Conservation (phyloP, 2,329 filamentous ascomycete species). For the Periconia macrospinosa region DNA sequence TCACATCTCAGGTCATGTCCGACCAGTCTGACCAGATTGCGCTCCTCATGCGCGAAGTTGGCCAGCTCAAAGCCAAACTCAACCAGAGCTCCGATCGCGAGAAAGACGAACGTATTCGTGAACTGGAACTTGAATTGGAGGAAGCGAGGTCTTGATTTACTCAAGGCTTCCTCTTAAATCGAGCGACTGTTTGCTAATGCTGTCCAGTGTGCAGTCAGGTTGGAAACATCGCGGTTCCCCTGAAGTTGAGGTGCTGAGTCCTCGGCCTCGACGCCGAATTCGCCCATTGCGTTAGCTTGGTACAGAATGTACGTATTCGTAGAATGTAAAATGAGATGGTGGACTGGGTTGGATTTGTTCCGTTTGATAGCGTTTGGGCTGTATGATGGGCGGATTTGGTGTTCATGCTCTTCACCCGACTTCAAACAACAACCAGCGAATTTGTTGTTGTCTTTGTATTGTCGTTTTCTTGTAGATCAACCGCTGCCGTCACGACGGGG, state of each 20-base stretch:
- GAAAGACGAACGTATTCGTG: constrained; percentile 45
- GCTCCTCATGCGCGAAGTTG: constrained; percentile 63
- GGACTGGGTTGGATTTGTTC: background rate
- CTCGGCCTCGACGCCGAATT: background rate
- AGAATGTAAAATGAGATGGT: background rate
- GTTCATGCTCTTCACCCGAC: background rate
- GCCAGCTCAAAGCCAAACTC: constrained; percentile 73
- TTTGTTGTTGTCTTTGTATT: background rate
- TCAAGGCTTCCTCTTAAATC: background rate
- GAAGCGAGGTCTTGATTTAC: constrained; percentile 39
- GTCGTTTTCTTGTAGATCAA: background rate
- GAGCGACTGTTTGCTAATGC: background rate
- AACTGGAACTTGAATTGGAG: constrained; percentile 46
- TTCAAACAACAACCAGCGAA: background rate
- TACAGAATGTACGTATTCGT: background rate
- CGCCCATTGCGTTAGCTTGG: background rate
- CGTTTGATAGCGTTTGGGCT: constrained; percentile 7
- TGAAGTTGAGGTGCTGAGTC: background rate
- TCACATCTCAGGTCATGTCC: constrained; percentile 63
- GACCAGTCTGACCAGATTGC: constrained; percentile 77
- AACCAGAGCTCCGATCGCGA: constrained; percentile 45
- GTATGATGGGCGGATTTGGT: background rate
- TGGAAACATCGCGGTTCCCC: background rate
- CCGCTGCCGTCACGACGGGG: background rate
- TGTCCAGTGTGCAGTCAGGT: background rate